Evolutionary conservation across 2,329 filamentous ascomycete genomes (phyloP).

Genomic region (Shiraia bambusicola): DNA sequence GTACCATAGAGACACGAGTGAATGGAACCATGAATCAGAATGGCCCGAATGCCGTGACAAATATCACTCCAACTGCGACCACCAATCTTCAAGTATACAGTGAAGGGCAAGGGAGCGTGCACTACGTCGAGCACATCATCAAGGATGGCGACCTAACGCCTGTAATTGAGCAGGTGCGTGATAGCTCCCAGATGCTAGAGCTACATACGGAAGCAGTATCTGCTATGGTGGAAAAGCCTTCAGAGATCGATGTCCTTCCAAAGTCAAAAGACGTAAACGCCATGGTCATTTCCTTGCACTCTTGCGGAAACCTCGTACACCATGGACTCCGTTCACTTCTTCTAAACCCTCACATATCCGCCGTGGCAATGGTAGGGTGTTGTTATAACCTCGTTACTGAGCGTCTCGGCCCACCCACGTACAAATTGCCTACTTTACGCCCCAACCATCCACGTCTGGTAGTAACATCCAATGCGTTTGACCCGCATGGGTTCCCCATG

Average conservation of each 20-base stretch:
- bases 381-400: constrained; percentile 98
- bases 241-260: constrained; percentile 29
- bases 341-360: constrained; percentile 78
- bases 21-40: background rate
- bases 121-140: constrained; percentile 75
- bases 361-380: constrained; percentile 95
- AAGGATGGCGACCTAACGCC: constrained; percentile 70
- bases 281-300: constrained; percentile 94
- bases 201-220: constrained; percentile 27
- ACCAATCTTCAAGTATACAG: constrained; percentile 48
- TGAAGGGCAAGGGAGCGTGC: constrained; percentile 68
- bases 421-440: constrained; percentile 77
- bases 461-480: constrained; percentile 69
- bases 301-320: constrained; percentile 95
- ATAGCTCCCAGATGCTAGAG: constrained; percentile 38
- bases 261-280: constrained; percentile 50
- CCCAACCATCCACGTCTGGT: constrained; percentile 70
- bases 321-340: constrained; percentile 85
- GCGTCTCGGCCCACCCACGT: constrained; percentile 79
- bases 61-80: constrained; percentile 21
- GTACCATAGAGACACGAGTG: background rate
- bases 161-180: constrained; percentile 64
- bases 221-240: constrained; percentile 21
- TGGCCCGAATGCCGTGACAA: background rate
- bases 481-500: constrained; percentile 94